Evolutionary conservation across 768 basidiomycete genomes (phyloP).

Genomic region (Tylopilus balloui): DNA sequence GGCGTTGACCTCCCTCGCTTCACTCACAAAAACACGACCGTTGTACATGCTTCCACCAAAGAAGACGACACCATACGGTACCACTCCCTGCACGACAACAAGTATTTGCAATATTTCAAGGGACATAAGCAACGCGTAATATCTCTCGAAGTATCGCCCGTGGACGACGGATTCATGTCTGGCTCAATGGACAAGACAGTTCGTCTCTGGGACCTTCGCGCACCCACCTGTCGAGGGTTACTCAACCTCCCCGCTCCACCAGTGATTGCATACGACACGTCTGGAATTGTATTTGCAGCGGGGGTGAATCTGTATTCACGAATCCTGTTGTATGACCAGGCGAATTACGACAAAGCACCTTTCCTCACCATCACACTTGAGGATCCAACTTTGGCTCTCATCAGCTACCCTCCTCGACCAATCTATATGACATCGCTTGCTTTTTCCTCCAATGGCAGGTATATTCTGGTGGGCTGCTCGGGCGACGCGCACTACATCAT

Average conservation of each 20-base stretch:
- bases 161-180: slow-evolving; percentile 95
- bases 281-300: slow-evolving; percentile 83
- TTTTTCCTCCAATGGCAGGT: slow-evolving; percentile 89
- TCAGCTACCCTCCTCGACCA: slow-evolving; percentile 81
- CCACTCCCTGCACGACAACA: slow-evolving; percentile 94
- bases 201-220: slow-evolving; percentile 90
- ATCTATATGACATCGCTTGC: slow-evolving; percentile 88
- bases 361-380: slow-evolving; percentile 81
- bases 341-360: slow-evolving; percentile 87
- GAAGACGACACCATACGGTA: slow-evolving; percentile 94
- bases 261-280: slow-evolving; percentile 78
- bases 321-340: slow-evolving; percentile 80
- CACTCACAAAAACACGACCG: slow-evolving; percentile 83
- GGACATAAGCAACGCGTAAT: slow-evolving; percentile 89
- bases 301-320: slow-evolving; percentile 78
- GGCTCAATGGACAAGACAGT: slow-evolving; percentile 93
- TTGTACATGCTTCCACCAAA: slow-evolving; percentile 91
- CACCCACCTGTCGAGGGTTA: slow-evolving; percentile 71
- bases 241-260: slow-evolving; percentile 71
- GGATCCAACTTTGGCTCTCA: slow-evolving; percentile 68
- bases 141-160: slow-evolving; percentile 87
- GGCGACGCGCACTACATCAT: slow-evolving; percentile 90
- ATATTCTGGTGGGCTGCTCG: slow-evolving; percentile 88
- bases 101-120: slow-evolving; percentile 91
- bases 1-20: slow-evolving; percentile 93